Conservation (phyloP, 208 protist species). For the Acanthamoeba castellanii region DNA sequence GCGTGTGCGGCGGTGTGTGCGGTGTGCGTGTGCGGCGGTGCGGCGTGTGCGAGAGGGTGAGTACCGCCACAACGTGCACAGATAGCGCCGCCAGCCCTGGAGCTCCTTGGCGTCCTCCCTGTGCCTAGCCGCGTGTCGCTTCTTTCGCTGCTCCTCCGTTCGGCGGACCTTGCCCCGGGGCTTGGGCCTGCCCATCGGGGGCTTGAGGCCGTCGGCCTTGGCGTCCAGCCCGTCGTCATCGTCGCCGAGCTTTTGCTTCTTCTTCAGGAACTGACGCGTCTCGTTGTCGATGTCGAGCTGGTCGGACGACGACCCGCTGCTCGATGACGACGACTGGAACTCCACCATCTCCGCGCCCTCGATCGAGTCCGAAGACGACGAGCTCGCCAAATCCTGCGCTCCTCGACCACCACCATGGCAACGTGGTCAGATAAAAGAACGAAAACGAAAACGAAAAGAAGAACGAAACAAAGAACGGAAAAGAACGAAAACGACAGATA, state of each 20-base stretch:
- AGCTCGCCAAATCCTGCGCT: neutral
- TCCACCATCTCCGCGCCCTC: conserved; percentile 31
- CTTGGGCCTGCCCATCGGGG: neutral
- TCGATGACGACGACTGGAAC: neutral
- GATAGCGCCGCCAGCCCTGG: neutral
- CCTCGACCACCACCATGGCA: neutral
- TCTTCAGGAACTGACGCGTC: neutral
- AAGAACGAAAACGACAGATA: neutral
- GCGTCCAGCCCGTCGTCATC: neutral
- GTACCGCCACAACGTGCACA: neutral
- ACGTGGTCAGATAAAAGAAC: neutral
- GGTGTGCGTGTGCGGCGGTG: neutral
- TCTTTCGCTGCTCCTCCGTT: conserved; percentile 46
- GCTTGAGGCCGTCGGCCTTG: neutral
- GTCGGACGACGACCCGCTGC: neutral
- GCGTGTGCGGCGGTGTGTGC: too few species aligned
- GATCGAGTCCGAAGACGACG: neutral
- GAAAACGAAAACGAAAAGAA: neutral
- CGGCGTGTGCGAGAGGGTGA: neutral
- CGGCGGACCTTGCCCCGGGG: conserved; percentile 14
- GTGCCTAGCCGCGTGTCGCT: neutral
- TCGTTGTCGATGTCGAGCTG: neutral
- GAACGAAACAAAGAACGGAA: neutral
- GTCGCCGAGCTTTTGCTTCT: neutral
- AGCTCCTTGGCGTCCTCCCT: conserved; percentile 18